Evolutionary conservation across 2,329 filamentous ascomycete genomes (phyloP).

Genomic region (Ceratocystiopsis brevicomis): DNA sequence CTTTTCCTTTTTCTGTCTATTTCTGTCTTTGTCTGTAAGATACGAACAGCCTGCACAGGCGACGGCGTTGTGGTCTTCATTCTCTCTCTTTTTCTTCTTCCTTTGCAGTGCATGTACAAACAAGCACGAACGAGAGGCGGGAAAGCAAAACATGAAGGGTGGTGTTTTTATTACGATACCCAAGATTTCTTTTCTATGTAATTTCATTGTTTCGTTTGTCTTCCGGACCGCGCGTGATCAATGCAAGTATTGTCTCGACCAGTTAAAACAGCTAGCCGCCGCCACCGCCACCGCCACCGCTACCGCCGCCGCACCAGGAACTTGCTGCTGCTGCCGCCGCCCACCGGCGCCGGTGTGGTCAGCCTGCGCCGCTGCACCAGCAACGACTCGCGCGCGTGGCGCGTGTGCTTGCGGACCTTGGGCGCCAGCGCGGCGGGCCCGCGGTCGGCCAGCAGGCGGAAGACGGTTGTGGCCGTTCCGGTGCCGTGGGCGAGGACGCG

Average conservation of each 20-base stretch:
- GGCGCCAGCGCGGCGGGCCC: conserved; percentile 30
- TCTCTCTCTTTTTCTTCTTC: neutral
- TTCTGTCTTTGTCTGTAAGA: neutral
- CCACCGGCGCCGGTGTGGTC: neutral
- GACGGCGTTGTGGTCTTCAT: neutral
- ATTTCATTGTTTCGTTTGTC: neutral
- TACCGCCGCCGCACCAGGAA: conserved; percentile 23
- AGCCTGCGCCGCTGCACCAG: conserved; percentile 18
- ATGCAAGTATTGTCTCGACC: too few species aligned
- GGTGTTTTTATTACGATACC: conserved; percentile 6
- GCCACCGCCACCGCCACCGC: neutral
- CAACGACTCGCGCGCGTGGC: conserved; percentile 24
- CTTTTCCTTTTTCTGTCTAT: neutral
- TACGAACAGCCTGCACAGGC: neutral
- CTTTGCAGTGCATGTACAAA: neutral
- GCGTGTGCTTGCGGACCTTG: conserved; percentile 23
- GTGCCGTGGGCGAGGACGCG: conserved; percentile 16
- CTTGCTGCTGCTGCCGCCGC: conserved; percentile 20
- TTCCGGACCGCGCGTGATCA: too few species aligned
- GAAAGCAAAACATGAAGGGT: neutral
- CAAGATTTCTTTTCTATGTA: conserved; percentile 1
- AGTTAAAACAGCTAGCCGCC: too few species aligned
- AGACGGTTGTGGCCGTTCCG: conserved; percentile 35
- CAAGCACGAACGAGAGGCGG: too few species aligned
- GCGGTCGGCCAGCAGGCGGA: conserved; percentile 26